Base-by-base conservation (phyloP, 305 asterid genomes). In the Fraxinus platypoda region DNA sequence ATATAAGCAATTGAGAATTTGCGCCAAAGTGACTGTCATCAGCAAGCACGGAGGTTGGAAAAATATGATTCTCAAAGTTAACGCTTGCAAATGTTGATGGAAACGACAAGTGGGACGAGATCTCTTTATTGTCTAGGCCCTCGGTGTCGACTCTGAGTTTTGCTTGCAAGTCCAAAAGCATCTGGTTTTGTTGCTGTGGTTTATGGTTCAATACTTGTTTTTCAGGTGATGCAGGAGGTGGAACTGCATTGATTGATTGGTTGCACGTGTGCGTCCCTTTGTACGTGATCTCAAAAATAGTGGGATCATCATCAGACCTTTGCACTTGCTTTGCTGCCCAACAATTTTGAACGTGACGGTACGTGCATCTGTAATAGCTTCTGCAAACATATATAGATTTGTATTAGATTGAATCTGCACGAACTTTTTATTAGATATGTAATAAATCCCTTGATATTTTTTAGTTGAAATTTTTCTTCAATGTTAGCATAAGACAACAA, bases 351-450 rank as follows among this genome's bases (percentile, higher is more conserved):
- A 88, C 85, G 19, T 31, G 82, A 2, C 97, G 89, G 78, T 95
- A 93, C 0, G 98, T 93, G 73, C 99, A 95, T 83, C 97, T 86
- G 85, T 95, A 95, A 75, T 95, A 95, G 89, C 98, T 94, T 85
- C 99, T 95, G 97, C 87, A 87, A 62, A 80, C 76, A 81, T 17
- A 19, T 15, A 46, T 46, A 15, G 26, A 78, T 6, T 11, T 9
- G n/a, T 34, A 35, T 80, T 78, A 33, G 76, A 17, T 57, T 6
- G 30, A 8, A 59, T 59, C 71, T 0, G 8, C 30, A 8, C 11
- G 71, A 59, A 17, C 25, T 54, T 59, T 19, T 19, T 59, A 59
- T 59, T 6, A 21, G 28, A 57, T 21, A 17, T 59, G 70, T 21
- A 59, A 9, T 68, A 68, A 21, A 25, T 68, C 4, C n/a, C 9